phyloP scores from a whole-genome alignment of 768 basidiomycete genomes.

The Suillus brevipes region DNA sequence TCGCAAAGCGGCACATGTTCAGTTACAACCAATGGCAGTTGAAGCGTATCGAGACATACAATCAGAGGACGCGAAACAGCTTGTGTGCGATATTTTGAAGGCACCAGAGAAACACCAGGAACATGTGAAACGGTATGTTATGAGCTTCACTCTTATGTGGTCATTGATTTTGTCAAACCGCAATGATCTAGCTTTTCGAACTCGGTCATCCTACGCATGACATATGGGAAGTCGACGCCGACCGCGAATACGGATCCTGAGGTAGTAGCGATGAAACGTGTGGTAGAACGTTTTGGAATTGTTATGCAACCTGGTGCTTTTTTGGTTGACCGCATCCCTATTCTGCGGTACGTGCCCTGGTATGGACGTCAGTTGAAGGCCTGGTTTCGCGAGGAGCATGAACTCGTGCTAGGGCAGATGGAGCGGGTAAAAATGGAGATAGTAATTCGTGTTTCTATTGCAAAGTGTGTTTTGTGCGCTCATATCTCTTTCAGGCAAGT shows the following conservation, averaged over 20 bases:
- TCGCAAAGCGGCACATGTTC: constrained; percentile 52
- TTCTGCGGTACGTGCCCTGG: constrained; percentile 49
- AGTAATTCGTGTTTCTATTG: constrained; percentile 24
- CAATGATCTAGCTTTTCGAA: constrained; percentile 40
- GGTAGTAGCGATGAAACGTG: constrained; percentile 20
- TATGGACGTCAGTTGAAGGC: constrained; percentile 52
- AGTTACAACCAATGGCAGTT: constrained; percentile 48
- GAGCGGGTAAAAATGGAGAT: constrained; percentile 39
- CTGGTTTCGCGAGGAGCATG: constrained; percentile 51
- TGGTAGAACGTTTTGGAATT: constrained; percentile 23
- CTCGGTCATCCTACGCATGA: constrained; percentile 46
- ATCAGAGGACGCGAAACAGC: constrained; percentile 28
- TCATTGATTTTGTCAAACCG: not conserved
- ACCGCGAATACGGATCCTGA: constrained; percentile 35
- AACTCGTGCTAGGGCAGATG: constrained; percentile 48
- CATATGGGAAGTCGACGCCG: constrained; percentile 51
- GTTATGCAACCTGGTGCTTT: constrained; percentile 28
- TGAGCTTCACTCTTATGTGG: not conserved
- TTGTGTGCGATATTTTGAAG: constrained; percentile 10
- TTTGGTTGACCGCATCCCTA: constrained; percentile 30
- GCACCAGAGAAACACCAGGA: constrained; percentile 2
- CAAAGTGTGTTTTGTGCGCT: not conserved
- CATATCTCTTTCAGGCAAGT: constrained; percentile 6
- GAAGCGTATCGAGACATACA: constrained; percentile 44
- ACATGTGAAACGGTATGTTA: constrained; percentile 1